These are phyloP conservation scores for Pyrus betulifolia DNA, from an alignment of 306 rosid genomes.

Conservation along the genomic window DNA sequence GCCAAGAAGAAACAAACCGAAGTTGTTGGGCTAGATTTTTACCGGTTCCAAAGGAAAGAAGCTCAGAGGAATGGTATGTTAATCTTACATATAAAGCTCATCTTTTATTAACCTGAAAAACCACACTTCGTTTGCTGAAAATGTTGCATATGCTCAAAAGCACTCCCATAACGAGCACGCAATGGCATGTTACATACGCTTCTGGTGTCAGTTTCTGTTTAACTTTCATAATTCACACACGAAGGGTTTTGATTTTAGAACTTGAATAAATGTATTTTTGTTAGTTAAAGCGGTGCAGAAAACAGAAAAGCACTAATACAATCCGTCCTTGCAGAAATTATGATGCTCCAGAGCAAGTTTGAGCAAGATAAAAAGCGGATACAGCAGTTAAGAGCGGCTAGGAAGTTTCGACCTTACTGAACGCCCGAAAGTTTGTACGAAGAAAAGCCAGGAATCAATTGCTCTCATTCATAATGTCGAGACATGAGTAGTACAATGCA, in stretches of 20 bases:
- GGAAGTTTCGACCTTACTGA: slow-evolving; percentile 86
- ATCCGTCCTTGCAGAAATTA: slow-evolving; percentile 52
- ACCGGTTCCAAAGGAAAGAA: slow-evolving; percentile 82
- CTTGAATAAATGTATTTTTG: background rate
- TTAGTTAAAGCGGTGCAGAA: background rate
- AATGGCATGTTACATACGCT: background rate
- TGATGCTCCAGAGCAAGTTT: slow-evolving; percentile 77
- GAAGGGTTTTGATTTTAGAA: background rate
- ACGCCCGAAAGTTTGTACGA: background rate
- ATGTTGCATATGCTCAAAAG: background rate
- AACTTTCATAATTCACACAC: background rate
- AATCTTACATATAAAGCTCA: background rate
- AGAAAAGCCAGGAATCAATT: background rate
- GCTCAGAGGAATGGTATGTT: slow-evolving; percentile 71
- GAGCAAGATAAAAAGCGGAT: slow-evolving; percentile 75
- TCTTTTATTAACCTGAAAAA: background rate
- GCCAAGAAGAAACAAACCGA: slow-evolving; percentile 58
- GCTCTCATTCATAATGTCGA: background rate
- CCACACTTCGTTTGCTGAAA: background rate
- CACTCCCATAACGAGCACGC: background rate
- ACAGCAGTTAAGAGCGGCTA: slow-evolving; percentile 76
- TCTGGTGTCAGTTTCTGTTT: background rate
- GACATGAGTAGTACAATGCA: background rate
- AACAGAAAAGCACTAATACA: background rate
- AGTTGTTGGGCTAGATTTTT: slow-evolving; percentile 64